Conservation (phyloP, 805 yeast species). For the Metschnikowia bowlesiae region DNA sequence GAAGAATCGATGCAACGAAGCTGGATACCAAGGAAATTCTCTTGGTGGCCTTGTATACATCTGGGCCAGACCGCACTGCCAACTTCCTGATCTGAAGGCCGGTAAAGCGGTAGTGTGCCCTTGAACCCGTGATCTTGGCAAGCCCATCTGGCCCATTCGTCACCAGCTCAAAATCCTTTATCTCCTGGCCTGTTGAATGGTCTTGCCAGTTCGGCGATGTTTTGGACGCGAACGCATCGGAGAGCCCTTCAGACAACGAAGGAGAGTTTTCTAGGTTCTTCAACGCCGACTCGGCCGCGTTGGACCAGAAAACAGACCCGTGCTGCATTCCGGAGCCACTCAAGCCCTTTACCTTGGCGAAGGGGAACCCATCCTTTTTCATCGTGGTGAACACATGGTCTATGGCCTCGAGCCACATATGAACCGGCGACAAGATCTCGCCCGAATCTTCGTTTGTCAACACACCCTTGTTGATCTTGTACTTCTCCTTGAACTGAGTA, state of each 20-base stretch:
- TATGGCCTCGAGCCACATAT: conserved; percentile 86
- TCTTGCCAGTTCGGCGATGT: conserved; percentile 94
- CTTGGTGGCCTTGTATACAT: conserved; percentile 50
- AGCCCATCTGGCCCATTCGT: conserved; percentile 57
- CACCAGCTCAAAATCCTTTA: conserved; percentile 52
- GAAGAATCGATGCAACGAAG: conserved; percentile 66
- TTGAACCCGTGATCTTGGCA: conserved; percentile 74
- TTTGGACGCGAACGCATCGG: conserved; percentile 53
- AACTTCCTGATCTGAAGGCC: conserved; percentile 87
- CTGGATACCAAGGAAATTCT: conserved; percentile 74
- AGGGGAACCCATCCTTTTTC: conserved; percentile 50
- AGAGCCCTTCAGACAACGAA: conserved; percentile 45
- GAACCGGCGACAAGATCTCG: conserved; percentile 73
- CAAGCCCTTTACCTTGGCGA: conserved; percentile 57
- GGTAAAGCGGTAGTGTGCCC: conserved; percentile 85
- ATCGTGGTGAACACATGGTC: conserved; percentile 57
- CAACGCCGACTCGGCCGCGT: conserved; percentile 41
- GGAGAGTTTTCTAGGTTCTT: conserved; percentile 25
- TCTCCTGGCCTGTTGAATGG: conserved; percentile 74
- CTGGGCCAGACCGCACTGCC: conserved; percentile 47
- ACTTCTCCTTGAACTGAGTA: conserved; percentile 49
- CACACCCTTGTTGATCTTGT: conserved; percentile 74
- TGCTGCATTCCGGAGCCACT: conserved; percentile 92
- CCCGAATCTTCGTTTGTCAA: conserved; percentile 47
- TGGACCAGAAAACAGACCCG: conserved; percentile 81